Evolutionary conservation across 768 basidiomycete species (phyloP), one percentile per base, ranked within the genome.

Genomic region (Roridomyces roridus): DNA sequence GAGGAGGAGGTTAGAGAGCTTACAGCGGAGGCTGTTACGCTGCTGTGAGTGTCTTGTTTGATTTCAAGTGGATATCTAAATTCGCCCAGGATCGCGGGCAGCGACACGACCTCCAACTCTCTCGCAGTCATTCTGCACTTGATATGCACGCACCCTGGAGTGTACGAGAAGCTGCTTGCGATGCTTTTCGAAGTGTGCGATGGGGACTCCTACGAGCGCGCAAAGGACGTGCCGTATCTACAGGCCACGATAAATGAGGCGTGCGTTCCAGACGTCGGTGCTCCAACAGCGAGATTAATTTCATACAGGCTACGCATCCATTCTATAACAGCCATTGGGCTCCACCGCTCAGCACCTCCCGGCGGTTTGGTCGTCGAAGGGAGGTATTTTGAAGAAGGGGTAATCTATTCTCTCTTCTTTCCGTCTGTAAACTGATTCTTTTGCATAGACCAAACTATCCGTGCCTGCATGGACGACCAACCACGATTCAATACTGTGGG

Each of bases 291-390:
- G 20, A 50, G 28, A 28, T 46, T 26, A 31, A 24, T 34, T 0
- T 17, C n/a, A n/a, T 24, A 14, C 31, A 70, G 71, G 0, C 65
- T 77, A 24, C 66, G 76, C 0, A 58, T 71, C 23, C 69, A 72
- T 54, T 72, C 72, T 9, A 74, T 74, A 21, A 71, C 69, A 18
- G 74, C 74, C 4, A 72, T 76, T 24, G 76, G 74, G 4, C 63
- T 76, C 1, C 74, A 70, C 20, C 64, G 76, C 21, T 41, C 65
- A 18, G 74, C 72, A 11, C 72, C 74, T 21, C 51, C 51, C n/a
- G 70, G 39, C 6, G 70, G 70, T 42, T 55, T 61, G 25, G 61
- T 62, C 25, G 62, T 65, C 64, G 44, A 55, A 14, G 69, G 70
- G 36, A 44, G 59, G 35, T 63, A 63, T 55, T 67, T 76, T 63